phyloP scores from a whole-genome alignment of 257 asterid genomes.

The Handroanthus guayacan region DNA sequence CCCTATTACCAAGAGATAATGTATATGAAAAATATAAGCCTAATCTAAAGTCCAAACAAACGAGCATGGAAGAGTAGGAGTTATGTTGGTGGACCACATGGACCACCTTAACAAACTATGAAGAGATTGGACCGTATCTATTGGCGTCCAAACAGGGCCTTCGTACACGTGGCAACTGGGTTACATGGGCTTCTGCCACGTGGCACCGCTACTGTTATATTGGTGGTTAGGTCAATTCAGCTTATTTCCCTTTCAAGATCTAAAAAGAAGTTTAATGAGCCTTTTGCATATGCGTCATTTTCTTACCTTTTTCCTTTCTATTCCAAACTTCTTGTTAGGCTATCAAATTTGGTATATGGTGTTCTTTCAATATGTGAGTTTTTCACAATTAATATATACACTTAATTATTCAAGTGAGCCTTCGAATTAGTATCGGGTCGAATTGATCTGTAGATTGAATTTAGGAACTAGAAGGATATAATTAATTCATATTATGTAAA shows the following conservation, averaged over 20 bases:
- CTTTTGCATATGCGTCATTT: background rate
- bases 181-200: background rate
- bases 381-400: too few species aligned
- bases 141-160: constrained; percentile 3
- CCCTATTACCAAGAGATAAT: too few species aligned
- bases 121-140: background rate
- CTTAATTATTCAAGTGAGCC: too few species aligned
- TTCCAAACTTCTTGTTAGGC: background rate
- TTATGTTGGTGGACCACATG: background rate
- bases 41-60: background rate
- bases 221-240: background rate
- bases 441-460: too few species aligned
- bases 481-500: too few species aligned
- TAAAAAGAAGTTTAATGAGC: background rate
- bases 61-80: background rate
- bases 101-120: constrained; percentile 28
- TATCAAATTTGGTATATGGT: too few species aligned
- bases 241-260: background rate
- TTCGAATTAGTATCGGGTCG: too few species aligned
- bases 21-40: background rate
- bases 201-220: constrained; percentile 3
- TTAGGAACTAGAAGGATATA: too few species aligned
- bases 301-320: background rate
- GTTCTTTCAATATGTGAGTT: too few species aligned
- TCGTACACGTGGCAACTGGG: background rate